A percentile compares a stretch with the other conserved stretches of the same genome.
Conservation (phyloP, 2,329 filamentous ascomycete species). For the Cadophora malorum region DNA sequence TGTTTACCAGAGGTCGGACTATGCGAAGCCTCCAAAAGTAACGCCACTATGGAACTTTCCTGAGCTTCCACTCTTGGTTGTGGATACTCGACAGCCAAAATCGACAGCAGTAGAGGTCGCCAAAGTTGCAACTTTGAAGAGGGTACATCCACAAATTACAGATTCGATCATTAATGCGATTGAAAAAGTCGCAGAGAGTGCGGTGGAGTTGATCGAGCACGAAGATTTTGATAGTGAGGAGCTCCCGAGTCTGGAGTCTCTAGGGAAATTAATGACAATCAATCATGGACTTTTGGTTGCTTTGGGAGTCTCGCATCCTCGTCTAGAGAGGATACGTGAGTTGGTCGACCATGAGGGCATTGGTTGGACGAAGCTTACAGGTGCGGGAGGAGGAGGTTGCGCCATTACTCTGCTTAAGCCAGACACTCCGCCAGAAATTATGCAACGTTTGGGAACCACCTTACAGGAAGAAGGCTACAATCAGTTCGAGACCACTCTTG, state of each 20-base stretch:
- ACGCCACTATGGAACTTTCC: slow-evolving; percentile 85
- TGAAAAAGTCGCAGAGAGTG: slow-evolving; percentile 69
- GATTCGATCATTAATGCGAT: slow-evolving; percentile 85
- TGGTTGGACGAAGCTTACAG: slow-evolving; percentile 97
- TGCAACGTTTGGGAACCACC: slow-evolving; percentile 68
- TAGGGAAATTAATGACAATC: slow-evolving; percentile 89
- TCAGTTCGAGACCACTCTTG: slow-evolving; percentile 87
- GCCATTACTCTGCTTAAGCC: slow-evolving; percentile 89
- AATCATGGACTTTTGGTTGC: slow-evolving; percentile 94
- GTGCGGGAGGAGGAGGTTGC: slow-evolving; percentile 93
- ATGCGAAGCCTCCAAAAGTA: slow-evolving; percentile 77
- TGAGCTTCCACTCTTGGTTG: slow-evolving; percentile 85
- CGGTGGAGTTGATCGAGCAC: slow-evolving; percentile 60
- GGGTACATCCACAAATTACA: slow-evolving; percentile 76
- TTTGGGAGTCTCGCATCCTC: slow-evolving; percentile 91
- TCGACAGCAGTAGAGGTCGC: slow-evolving; percentile 85
- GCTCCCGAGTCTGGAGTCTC: slow-evolving; percentile 67
- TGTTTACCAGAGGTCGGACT: slow-evolving; percentile 82
- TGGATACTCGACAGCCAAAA: slow-evolving; percentile 87
- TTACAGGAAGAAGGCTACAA: slow-evolving; percentile 77
- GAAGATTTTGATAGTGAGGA: slow-evolving; percentile 72
- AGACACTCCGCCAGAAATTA: slow-evolving; percentile 59
- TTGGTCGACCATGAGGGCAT: slow-evolving; percentile 87
- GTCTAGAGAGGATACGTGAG: slow-evolving; percentile 89
- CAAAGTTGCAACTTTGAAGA: slow-evolving; percentile 79